Evolutionary conservation across 2,329 filamentous ascomycete species (phyloP).

Genomic region (Pseudogymnoascus sp.): DNA sequence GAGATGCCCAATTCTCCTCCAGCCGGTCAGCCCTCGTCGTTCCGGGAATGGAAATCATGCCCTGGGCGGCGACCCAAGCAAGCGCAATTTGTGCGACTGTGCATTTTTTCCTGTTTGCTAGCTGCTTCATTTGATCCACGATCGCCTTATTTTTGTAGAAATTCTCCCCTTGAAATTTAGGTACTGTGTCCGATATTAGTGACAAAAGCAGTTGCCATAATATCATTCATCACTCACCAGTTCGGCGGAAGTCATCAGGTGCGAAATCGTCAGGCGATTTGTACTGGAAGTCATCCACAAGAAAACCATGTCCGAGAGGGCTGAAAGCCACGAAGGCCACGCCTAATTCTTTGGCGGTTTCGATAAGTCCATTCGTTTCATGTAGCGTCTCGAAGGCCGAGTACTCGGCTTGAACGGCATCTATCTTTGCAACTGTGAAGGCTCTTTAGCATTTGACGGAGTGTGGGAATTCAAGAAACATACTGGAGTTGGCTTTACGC

Average conservation of each 20-base stretch:
- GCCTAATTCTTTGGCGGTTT: conserved; percentile 36
- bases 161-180: conserved; percentile 41
- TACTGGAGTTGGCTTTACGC: conserved; percentile 34
- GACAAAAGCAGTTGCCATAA: neutral
- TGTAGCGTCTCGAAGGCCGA: conserved; percentile 39
- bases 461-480: neutral
- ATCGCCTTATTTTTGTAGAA: conserved; percentile 46
- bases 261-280: conserved; percentile 21
- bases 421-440: conserved; percentile 39
- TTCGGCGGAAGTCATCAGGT: conserved; percentile 29
- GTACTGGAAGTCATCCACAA: conserved; percentile 37
- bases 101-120: conserved; percentile 41
- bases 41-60: conserved; percentile 43
- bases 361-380: conserved; percentile 37
- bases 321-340: conserved; percentile 42
- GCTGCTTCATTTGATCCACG: conserved; percentile 36
- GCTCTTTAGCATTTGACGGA: neutral
- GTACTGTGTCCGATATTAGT: conserved; percentile 22
- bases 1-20: conserved; percentile 33
- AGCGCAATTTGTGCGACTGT: conserved; percentile 49
- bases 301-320: conserved; percentile 42
- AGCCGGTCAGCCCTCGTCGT: conserved; percentile 37
- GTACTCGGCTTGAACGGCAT: conserved; percentile 43
- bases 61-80: conserved; percentile 49
- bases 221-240: neutral